Base-by-base conservation (phyloP, 805 yeast species). In the Schwanniomyces yamadae region DNA sequence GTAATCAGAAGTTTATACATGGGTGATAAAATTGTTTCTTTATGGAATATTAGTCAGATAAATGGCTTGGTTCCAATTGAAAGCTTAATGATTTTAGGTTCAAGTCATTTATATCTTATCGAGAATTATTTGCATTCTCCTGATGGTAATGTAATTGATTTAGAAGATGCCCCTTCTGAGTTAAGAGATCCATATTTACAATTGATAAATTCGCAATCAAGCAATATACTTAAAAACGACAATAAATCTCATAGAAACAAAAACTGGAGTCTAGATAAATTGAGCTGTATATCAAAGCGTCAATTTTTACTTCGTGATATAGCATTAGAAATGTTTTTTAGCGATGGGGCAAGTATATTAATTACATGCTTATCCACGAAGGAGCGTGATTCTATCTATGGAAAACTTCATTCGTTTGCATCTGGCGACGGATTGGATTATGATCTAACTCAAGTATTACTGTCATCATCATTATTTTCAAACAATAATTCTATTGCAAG, bases 261-360 rank as follows among this genome's bases (percentile, higher is more conserved):
- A 41, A 60, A 70, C 10, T 86, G 95, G 93, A 70, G 75, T 16
- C 47, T 84, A 14, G 66, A 66, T 4, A 75, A 75, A 28, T 51
- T 89, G 13, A 74, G 78, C 0, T 78, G 83, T 4, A 76, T 82
- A 9, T 78, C 88, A 3, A 85, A 84, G 44, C 62, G 95, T 34
- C 87, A 83, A 24, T 88, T 87, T 49, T 56, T 88, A 13, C 63
- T 88, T 11, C 63, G 95, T 37, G 95, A 87, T 57, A 84, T 84
- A 29, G 95, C 93, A 0, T 52, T 87, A 23, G 96, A 88, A 50
- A 59, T 87, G 50, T 80, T 85, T 43, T 84, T 86, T 54, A 71
- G 73, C 17, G 80, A 82, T 55, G 95, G 93, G 0, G 75, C 80
- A 1, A 83, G 86, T 43, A 69, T 80, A 25, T 61, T 88, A 40